Percentiles rank a stretch among this genome's conserved stretches.
Evolutionary conservation across 495 filamentous ascomycete species (phyloP).

Genomic region (Penicillium cinerascens): DNA sequence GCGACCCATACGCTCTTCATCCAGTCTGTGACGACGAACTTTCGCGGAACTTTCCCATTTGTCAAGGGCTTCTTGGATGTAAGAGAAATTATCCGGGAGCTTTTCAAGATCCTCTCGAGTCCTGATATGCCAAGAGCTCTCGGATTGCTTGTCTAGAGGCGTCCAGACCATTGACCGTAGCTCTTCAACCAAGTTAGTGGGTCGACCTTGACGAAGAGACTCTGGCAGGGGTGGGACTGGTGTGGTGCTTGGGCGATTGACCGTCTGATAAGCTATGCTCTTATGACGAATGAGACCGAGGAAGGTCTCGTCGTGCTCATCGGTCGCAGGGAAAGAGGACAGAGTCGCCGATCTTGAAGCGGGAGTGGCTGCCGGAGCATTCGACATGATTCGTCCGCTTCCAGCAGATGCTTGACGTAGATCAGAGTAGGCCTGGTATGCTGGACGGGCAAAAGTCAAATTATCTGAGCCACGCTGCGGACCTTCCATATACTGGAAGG

Average conservation of each 20-base stretch:
- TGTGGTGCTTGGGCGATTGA: conserved; percentile 14
- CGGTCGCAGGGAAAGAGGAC: conserved; percentile 13
- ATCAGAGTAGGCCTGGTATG: conserved; percentile 46
- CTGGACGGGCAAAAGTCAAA: conserved; percentile 36
- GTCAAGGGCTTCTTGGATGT: conserved; percentile 41
- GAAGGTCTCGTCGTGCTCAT: conserved; percentile 42
- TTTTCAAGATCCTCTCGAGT: conserved; percentile 32
- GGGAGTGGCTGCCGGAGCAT: conserved; percentile 18
- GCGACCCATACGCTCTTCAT: conserved; percentile 46
- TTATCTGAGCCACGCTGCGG: conserved; percentile 45
- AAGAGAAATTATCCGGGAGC: conserved; percentile 47
- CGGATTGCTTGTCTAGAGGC: conserved; percentile 33
- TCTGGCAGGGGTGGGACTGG: conserved; percentile 31
- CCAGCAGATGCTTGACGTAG: conserved; percentile 42
- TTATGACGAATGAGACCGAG: conserved; percentile 46
- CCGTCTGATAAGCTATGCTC: conserved; percentile 36
- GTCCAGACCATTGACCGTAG: conserved; percentile 34
- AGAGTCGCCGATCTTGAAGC: conserved; percentile 16
- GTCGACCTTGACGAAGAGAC: conserved; percentile 26
- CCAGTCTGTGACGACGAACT: conserved; percentile 39
- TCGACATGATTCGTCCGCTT: conserved; percentile 44
- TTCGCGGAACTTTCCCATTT: conserved; percentile 46
- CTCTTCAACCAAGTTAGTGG: conserved; percentile 27
- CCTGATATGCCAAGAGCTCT: conserved; percentile 35
- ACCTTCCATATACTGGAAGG: conserved; percentile 47